Percentiles rank a stretch among this genome's conserved stretches.
phyloP scores from a whole-genome alignment of 192 early-diverging fungal genomes.

The Spizellomyces punctatus region DNA sequence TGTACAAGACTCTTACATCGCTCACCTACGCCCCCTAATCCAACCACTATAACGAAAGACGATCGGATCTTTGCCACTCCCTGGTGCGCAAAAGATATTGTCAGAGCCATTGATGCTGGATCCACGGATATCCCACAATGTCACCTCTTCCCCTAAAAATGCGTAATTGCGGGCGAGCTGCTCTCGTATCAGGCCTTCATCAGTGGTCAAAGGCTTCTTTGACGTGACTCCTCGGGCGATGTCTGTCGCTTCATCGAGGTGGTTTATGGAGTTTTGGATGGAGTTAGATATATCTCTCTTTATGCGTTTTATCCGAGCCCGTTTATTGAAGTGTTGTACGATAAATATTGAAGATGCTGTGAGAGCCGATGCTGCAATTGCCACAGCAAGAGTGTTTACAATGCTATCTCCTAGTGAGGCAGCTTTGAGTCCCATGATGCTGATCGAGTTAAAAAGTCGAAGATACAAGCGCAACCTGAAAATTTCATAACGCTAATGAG shows the following conservation, averaged over 20 bases:
- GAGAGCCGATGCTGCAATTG: slow-evolving; percentile 18
- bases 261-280: not conserved
- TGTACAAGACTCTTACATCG: not conserved
- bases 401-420: too few species aligned
- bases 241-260: not conserved
- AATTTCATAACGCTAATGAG: too few species aligned
- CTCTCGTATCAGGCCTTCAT: slow-evolving; percentile 78
- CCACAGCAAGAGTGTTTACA: not conserved
- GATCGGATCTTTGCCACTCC: slow-evolving; percentile 71
- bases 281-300: slow-evolving; percentile 17
- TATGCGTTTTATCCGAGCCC: slow-evolving; percentile 6
- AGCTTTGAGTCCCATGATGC: too few species aligned
- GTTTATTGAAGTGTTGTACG: slow-evolving; percentile 14
- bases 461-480: too few species aligned
- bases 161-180: slow-evolving; percentile 85
- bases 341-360: slow-evolving; percentile 22
- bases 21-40: slow-evolving; percentile 92
- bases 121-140: slow-evolving; percentile 15
- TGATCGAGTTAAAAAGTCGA: too few species aligned
- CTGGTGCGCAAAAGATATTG: slow-evolving; percentile 43
- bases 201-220: not conserved
- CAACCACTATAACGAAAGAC: slow-evolving; percentile 92
- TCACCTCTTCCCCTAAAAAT: slow-evolving; percentile 80
- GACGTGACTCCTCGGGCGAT: not conserved
- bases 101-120: not conserved